A percentile compares a stretch with the other conserved stretches of the same genome.
These are phyloP conservation scores for Candida gigantensis DNA, from an alignment of 1,139 yeast species.

Conservation along the genomic window DNA sequence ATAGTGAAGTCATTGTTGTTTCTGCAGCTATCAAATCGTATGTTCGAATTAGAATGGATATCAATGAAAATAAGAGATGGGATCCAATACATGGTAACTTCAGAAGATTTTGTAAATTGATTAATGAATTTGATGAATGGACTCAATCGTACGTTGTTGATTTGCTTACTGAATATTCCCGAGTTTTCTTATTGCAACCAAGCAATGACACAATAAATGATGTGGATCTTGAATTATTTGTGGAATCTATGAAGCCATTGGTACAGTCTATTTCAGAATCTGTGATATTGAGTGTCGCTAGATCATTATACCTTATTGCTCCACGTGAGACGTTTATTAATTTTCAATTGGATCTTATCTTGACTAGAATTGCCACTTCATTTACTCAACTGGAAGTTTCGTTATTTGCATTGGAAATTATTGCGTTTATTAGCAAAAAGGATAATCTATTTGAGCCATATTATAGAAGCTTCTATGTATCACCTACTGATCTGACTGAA, in stretches of 20 bases:
- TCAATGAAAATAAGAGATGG: conserved; percentile 49
- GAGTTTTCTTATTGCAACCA: conserved; percentile 61
- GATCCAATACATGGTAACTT: conserved; percentile 72
- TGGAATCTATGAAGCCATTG: conserved; percentile 46
- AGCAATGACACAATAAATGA: conserved; percentile 46
- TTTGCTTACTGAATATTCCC: conserved; percentile 64
- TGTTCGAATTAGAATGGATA: conserved; percentile 39
- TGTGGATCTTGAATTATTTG: conserved; percentile 56
- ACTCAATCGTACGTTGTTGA: conserved; percentile 65
- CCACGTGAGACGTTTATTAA: conserved; percentile 52
- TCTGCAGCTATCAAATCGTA: conserved; percentile 67
- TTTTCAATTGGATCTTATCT: conserved; percentile 49
- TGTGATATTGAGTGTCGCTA: conserved; percentile 62
- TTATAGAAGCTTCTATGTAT: conserved; percentile 56
- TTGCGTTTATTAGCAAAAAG: conserved; percentile 33
- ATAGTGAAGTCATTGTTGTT: conserved; percentile 65
- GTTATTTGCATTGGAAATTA: conserved; percentile 41
- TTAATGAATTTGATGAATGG: conserved; percentile 72
- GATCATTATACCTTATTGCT: conserved; percentile 54
- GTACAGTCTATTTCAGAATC: conserved; percentile 56
- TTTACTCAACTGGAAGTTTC: conserved; percentile 28
- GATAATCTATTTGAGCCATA: conserved; percentile 51
- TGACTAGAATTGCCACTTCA: conserved; percentile 43
- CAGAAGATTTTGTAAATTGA: conserved; percentile 56
- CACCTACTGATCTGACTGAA: conserved; percentile 53